Evolutionary conservation across 106 monocot genomes (phyloP).

Genomic region (Dendrobium chrysotoxum): DNA sequence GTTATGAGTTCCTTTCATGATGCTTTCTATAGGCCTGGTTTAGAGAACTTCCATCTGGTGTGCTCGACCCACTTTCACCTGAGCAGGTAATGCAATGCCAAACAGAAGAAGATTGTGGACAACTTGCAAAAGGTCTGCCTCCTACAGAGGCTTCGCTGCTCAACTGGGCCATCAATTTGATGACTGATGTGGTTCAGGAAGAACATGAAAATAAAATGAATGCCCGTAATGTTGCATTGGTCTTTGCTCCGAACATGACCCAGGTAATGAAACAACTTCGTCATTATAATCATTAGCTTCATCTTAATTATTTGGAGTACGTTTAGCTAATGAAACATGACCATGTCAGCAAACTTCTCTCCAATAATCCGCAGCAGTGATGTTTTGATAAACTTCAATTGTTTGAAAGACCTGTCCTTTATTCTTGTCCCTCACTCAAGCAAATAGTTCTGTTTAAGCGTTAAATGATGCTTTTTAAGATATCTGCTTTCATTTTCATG

Average conservation of each 20-base stretch:
- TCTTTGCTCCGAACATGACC: constrained; percentile 86
- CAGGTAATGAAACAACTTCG: constrained; percentile 26
- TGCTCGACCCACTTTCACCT: constrained; percentile 63
- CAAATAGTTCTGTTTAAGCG: not conserved
- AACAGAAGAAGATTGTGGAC: constrained; percentile 56
- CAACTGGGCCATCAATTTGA: constrained; percentile 73
- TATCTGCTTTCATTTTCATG: not conserved
- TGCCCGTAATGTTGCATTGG: constrained; percentile 72
- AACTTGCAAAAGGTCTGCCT: constrained; percentile 46
- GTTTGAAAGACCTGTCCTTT: not conserved
- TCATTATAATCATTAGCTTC: not conserved
- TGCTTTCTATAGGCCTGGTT: constrained; percentile 70
- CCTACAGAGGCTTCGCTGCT: constrained; percentile 52
- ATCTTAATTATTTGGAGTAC: too few relatives aligned
- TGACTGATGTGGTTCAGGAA: constrained; percentile 77
- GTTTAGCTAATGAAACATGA: too few relatives aligned
- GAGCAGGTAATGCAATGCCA: constrained; percentile 80
- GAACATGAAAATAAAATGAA: constrained; percentile 74
- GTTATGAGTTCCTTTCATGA: not conserved
- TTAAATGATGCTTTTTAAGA: too few relatives aligned
- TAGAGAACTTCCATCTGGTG: constrained; percentile 71
- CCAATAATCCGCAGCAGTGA: too few relatives aligned
- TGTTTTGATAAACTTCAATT: too few relatives aligned
- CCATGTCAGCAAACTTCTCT: too few relatives aligned
- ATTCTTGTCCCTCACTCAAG: not conserved